Base-by-base conservation (phyloP, 805 yeast species). In the Saturnispora galanensis region DNA sequence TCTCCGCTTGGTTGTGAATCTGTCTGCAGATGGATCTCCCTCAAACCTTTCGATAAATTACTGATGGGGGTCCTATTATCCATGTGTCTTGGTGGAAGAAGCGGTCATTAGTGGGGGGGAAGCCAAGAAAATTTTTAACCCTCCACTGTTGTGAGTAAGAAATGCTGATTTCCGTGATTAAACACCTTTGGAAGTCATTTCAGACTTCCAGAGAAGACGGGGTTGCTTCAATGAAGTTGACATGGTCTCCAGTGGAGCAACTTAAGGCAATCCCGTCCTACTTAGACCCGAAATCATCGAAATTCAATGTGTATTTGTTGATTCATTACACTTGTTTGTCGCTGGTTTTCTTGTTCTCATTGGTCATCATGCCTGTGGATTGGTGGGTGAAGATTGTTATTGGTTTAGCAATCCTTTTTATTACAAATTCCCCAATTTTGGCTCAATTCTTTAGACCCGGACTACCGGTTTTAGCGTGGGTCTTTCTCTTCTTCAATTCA, bases 381-480 rank as follows among this genome's bases (percentile, higher is more conserved):
- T 10, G 51, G 2, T 2, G 49, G 10, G 8, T 48, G 18, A 59
- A 58, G 41, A 29, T 54, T 5, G 16, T 52, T 0, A 10, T 57
- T 5, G 44, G 53, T 10, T 8, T 44, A 3, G 40, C 39, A 1
- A 43, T 52, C 6, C 10, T 48, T 13, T 31, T 46, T 13, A 35
- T 73, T 17, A 65, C 83, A 41, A 56, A 70, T 35, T 59, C 88
- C 11, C 98, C 98, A 10, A 61, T 84, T 42, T 81, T 94, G 1
- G 73, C 84, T 7, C 97, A 90, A 62, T 88, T 90, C 62, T 85
- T 87, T 60, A 69, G 84, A 44, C 79, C 79, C 52, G 94, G 86
- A 13, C 64, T 87, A 56, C 97, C 97, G 3, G 79, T 93, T 17
- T 74, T 82, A 46, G 71, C 94, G 3, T 90, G 97, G 96, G 74